Evolutionary conservation across 306 rosid species (phyloP).

Genomic region (Carpinus viminea): DNA sequence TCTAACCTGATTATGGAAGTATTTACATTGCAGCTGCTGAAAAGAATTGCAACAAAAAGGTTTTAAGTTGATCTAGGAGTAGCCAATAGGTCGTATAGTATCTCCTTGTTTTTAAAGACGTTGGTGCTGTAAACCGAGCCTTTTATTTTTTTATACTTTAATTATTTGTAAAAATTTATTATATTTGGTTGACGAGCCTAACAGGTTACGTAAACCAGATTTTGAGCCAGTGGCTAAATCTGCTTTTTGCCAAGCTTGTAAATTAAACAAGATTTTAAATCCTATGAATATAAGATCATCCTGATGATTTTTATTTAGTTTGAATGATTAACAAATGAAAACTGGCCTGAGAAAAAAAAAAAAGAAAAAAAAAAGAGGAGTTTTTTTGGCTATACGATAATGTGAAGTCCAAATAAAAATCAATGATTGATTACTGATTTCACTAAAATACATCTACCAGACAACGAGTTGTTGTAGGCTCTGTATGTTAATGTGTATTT

Average conservation of each 20-base stretch:
- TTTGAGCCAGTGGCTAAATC: background rate
- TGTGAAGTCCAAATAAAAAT: background rate
- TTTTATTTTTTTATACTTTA: background rate
- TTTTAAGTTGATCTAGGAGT: slow-evolving; percentile 4
- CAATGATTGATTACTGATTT: background rate
- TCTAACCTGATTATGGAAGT: slow-evolving; percentile 3
- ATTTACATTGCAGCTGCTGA: slow-evolving; percentile 28
- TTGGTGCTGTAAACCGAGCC: background rate
- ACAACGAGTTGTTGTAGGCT: too few relatives aligned
- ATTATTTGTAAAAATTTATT: background rate
- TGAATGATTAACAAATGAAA: background rate
- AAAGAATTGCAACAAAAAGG: slow-evolving; percentile 8
- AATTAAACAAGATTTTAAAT: background rate
- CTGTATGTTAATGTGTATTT: too few relatives aligned
- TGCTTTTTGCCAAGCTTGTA: background rate
- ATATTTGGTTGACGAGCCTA: background rate
- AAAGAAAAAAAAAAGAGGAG: too few relatives aligned
- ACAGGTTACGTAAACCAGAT: background rate
- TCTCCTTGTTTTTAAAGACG: background rate
- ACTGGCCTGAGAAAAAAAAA: background rate
- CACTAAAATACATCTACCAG: too few relatives aligned
- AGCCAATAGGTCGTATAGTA: background rate
- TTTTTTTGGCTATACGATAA: background rate
- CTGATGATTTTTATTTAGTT: background rate
- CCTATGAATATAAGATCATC: background rate